phyloP scores from a whole-genome alignment of 345 rosid species.

The Corchorus capsularis region DNA sequence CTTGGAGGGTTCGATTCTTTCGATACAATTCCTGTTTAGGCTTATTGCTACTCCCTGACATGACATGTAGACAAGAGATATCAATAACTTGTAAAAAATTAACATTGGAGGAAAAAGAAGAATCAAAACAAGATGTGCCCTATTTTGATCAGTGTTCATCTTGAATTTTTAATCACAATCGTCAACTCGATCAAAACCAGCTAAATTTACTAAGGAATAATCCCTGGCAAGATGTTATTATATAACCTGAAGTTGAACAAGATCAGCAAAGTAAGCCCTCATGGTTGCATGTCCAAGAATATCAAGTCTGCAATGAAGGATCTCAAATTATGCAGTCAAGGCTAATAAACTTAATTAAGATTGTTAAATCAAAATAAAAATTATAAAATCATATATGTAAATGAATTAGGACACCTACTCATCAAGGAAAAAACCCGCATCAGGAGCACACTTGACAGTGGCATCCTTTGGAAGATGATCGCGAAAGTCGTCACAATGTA shows the following conservation, averaged over 20 bases:
- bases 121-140: background rate
- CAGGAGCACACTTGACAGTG: slow-evolving; percentile 88
- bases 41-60: slow-evolving; percentile 62
- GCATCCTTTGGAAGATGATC: slow-evolving; percentile 64
- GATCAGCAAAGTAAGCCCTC: slow-evolving; percentile 65
- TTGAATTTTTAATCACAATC: too few species aligned
- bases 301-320: slow-evolving; percentile 64
- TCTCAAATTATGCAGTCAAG: background rate
- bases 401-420: background rate
- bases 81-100: background rate
- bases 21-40: slow-evolving; percentile 47
- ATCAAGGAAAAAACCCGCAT: slow-evolving; percentile 49
- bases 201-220: background rate
- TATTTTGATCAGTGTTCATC: background rate
- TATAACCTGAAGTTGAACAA: slow-evolving; percentile 62
- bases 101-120: background rate
- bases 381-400: too few species aligned
- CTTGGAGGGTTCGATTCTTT: slow-evolving; percentile 45
- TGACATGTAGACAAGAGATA: background rate
- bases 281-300: slow-evolving; percentile 60
- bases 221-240: background rate
- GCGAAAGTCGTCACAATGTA: slow-evolving; percentile 79
- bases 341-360: background rate
- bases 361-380: background rate
- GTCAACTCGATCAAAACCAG: background rate